Conservation (phyloP, 768 basidiomycete species). For the Leucocoprinus sp. region DNA sequence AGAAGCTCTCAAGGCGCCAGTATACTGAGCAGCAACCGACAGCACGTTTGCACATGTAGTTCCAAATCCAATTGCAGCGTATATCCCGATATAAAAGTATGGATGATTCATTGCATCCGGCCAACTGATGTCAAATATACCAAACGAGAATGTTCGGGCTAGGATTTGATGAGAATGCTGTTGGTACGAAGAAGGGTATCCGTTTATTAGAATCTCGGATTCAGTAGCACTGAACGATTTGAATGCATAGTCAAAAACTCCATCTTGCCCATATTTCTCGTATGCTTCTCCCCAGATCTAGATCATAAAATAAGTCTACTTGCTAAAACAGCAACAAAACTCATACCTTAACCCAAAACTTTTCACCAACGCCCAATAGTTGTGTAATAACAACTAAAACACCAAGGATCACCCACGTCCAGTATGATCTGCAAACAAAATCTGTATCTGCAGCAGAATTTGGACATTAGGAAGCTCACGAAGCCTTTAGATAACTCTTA, state of each 20-base stretch:
- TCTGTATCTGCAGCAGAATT: neutral
- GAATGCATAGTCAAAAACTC: constrained; percentile 19
- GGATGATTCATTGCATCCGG: constrained; percentile 54
- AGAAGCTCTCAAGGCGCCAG: constrained; percentile 47
- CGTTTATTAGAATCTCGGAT: constrained; percentile 30
- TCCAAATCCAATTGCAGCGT: constrained; percentile 49
- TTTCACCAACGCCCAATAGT: constrained; percentile 48
- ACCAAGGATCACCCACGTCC: constrained; percentile 52
- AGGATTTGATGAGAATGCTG: constrained; percentile 21
- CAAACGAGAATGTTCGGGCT: constrained; percentile 18
- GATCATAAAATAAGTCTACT: neutral
- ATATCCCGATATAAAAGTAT: constrained; percentile 64
- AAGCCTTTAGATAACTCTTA: constrained; percentile 61
- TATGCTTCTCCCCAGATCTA: constrained; percentile 68
- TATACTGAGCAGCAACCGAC: constrained; percentile 47
- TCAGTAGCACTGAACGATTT: constrained; percentile 28
- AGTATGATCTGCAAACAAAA: constrained; percentile 43
- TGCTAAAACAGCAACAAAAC: neutral
- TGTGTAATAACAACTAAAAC: constrained; percentile 43
- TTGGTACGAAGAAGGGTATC: constrained; percentile 22
- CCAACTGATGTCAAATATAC: constrained; percentile 19
- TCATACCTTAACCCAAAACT: constrained; percentile 69
- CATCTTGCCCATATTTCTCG: constrained; percentile 9
- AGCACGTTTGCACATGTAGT: constrained; percentile 39
- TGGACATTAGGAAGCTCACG: constrained; percentile 39